phyloP scores from a whole-genome alignment of 192 early-diverging fungal species.

The Thoreauomyces humboldtii region DNA sequence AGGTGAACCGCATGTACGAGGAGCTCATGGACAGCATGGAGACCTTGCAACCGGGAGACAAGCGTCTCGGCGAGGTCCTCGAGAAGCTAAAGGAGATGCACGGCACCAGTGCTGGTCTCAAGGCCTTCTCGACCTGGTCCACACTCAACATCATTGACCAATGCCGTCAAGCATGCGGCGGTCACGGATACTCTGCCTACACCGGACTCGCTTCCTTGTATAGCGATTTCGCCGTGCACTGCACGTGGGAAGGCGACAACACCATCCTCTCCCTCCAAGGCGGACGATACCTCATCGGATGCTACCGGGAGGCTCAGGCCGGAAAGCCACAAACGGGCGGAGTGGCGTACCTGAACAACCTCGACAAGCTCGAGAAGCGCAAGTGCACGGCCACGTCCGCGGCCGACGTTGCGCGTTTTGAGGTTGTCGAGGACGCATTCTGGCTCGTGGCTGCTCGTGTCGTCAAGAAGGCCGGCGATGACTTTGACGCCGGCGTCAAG shows the following conservation, averaged over 20 bases:
- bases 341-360: slow-evolving; percentile 70
- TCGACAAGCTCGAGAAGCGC: slow-evolving; percentile 40
- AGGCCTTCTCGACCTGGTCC: slow-evolving; percentile 92
- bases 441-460: slow-evolving; percentile 78
- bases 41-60: slow-evolving; percentile 58
- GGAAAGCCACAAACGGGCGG: slow-evolving; percentile 62
- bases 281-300: slow-evolving; percentile 79
- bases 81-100: slow-evolving; percentile 88
- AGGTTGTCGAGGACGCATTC: slow-evolving; percentile 74
- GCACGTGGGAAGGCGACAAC: slow-evolving; percentile 69
- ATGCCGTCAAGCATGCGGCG: slow-evolving; percentile 86
- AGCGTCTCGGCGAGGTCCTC: slow-evolving; percentile 61
- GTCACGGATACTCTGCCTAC: slow-evolving; percentile 91
- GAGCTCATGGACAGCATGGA: slow-evolving; percentile 75
- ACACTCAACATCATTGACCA: slow-evolving; percentile 87
- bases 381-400: slow-evolving; percentile 49
- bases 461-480: slow-evolving; percentile 75
- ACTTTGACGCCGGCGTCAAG: slow-evolving; percentile 67
- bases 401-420: slow-evolving; percentile 53
- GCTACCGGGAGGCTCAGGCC: slow-evolving; percentile 68
- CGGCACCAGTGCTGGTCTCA: slow-evolving; percentile 86
- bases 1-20: slow-evolving; percentile 76
- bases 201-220: slow-evolving; percentile 83
- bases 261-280: slow-evolving; percentile 88
- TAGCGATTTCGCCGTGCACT: slow-evolving; percentile 79